A percentile compares a stretch with the other conserved stretches of the same genome.
Conservation (phyloP, 2,329 filamentous ascomycete species). For the Aspergillus phoenicis region DNA sequence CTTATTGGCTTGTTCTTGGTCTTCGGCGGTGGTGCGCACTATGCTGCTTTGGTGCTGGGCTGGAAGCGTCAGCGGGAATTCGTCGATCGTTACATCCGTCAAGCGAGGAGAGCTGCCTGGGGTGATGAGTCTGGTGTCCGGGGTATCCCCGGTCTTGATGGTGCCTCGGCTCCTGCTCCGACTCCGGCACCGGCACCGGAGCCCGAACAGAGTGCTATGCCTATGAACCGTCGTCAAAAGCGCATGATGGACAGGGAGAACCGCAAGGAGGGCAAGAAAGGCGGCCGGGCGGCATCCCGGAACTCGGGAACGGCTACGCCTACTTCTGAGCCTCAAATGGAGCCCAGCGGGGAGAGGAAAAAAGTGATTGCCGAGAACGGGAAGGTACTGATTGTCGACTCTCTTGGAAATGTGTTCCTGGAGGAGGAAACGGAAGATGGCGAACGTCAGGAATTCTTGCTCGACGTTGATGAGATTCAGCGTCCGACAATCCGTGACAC, state of each 20-base stretch:
- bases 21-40: constrained; percentile 83
- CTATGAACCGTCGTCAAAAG: constrained; percentile 83
- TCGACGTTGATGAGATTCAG: constrained; percentile 84
- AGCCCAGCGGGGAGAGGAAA: constrained; percentile 77
- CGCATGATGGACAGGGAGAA: constrained; percentile 84
- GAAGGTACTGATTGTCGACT: constrained; percentile 91
- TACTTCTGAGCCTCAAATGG: constrained; percentile 51
- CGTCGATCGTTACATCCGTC: constrained; percentile 85
- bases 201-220: constrained; percentile 54
- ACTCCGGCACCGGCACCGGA: constrained; percentile 47
- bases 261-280: constrained; percentile 64
- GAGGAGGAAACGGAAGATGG: constrained; percentile 90
- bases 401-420: constrained; percentile 88
- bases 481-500: constrained; percentile 80
- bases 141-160: constrained; percentile 68
- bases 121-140: constrained; percentile 72
- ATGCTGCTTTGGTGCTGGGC: constrained; percentile 78
- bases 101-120: constrained; percentile 86
- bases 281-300: constrained; percentile 31
- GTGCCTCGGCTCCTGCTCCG: constrained; percentile 35
- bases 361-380: constrained; percentile 91
- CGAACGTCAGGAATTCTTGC: constrained; percentile 75
- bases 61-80: constrained; percentile 92
- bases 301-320: constrained; percentile 56
- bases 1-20: constrained; percentile 78